Conservation (phyloP, 257 asterid species). For the Gentiana macrophylla region DNA sequence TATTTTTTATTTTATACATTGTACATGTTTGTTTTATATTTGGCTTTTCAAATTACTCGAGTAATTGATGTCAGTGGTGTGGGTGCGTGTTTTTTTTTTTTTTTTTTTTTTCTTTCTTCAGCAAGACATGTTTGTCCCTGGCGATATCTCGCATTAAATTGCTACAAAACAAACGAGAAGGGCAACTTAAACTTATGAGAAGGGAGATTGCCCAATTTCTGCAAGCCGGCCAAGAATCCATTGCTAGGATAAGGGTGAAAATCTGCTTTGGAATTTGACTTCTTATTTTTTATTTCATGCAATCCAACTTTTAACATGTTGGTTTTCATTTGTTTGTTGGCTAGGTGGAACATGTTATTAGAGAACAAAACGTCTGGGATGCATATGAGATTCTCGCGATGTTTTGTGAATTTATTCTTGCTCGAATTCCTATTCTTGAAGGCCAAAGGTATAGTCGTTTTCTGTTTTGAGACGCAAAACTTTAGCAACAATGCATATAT, state of each 20-base stretch:
- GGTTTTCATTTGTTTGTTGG: constrained; percentile 7
- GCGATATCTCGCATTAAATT: constrained; percentile 76
- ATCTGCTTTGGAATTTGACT: neutral
- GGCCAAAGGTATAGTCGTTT: constrained; percentile 44
- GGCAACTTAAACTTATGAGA: constrained; percentile 68
- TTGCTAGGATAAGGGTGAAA: constrained; percentile 79
- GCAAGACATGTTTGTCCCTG: constrained; percentile 86
- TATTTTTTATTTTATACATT: neutral
- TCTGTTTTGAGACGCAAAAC: too few relatives aligned
- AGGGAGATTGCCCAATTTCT: constrained; percentile 89
- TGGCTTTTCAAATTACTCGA: too few relatives aligned
- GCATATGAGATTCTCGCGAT: constrained; percentile 72
- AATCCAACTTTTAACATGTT: neutral
- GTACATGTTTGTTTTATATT: too few relatives aligned
- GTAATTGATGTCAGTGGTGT: too few relatives aligned
- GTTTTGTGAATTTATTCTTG: constrained; percentile 74
- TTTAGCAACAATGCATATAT: too few relatives aligned
- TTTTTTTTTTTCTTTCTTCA: constrained; percentile 21
- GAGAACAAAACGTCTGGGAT: constrained; percentile 82
- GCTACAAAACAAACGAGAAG: constrained; percentile 84
- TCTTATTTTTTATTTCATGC: constrained; percentile 1
- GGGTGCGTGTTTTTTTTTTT: neutral
- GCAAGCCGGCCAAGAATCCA: constrained; percentile 80
- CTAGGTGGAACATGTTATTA: constrained; percentile 91
- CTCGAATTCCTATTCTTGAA: constrained; percentile 79